A percentile compares a stretch with the other conserved stretches of the same genome.
Conservation (phyloP, 257 asterid species). For the Salvia rosmarinus region DNA sequence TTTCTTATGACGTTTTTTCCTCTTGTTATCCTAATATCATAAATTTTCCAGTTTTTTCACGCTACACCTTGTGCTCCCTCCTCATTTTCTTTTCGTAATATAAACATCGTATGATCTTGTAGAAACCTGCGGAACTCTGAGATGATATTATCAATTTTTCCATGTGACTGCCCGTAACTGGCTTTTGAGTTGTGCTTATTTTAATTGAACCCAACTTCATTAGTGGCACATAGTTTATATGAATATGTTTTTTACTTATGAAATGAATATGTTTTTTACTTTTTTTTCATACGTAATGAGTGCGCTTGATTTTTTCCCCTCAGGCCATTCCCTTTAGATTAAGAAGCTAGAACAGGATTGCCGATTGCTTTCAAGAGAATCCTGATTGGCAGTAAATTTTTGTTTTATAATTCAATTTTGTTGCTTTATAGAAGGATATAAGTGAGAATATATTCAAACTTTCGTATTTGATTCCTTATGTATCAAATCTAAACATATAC, state of each 20-base stretch:
- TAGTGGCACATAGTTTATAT: background rate
- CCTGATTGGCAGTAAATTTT: background rate
- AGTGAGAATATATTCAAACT: constrained; percentile 12
- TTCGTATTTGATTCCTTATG: constrained; percentile 23
- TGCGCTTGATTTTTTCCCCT: constrained; percentile 19
- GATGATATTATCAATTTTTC: background rate
- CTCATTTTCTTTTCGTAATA: too few species aligned
- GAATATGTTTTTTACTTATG: background rate
- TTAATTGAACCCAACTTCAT: constrained; percentile 5
- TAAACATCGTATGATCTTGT: background rate
- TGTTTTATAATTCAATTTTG: background rate
- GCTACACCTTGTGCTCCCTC: too few species aligned
- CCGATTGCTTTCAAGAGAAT: constrained; percentile 3
- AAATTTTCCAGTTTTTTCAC: too few species aligned
- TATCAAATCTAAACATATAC: constrained; percentile 21
- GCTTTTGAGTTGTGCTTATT: background rate
- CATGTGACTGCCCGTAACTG: background rate
- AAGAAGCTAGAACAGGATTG: constrained; percentile 27
- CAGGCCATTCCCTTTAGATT: constrained; percentile 16
- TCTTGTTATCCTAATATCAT: too few species aligned
- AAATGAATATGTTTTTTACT: background rate
- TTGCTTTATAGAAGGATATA: constrained; percentile 16
- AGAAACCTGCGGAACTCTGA: background rate
- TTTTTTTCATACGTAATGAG: constrained; percentile 1
- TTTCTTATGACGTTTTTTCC: background rate